Evolutionary conservation across 208 protist species (phyloP), one percentile per base, ranked within the genome.

Genomic region (Leishmania tarentolae): DNA sequence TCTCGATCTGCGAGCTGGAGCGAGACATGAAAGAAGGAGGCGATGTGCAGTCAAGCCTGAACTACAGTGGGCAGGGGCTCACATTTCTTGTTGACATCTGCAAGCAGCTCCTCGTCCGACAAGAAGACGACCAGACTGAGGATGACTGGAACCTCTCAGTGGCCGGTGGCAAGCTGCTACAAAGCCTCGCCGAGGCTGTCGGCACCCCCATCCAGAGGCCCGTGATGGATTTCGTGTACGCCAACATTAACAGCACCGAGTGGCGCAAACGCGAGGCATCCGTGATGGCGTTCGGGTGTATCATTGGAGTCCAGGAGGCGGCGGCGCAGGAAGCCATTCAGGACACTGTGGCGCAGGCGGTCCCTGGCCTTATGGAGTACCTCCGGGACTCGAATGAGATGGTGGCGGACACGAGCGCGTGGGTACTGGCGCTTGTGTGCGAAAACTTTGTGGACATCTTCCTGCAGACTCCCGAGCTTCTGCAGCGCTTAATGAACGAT

Each of bases 221-320:
- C 52, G 92, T 99, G 5, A 96, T 99, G 91, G 90, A 90, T 35
- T 99, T 99, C 82, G 91, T 99, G n/a, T 93, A 93, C 46, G 83
- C 85, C 52, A 98, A 99, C 81, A 97, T 99, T 78, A 89, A 91
- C 68, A 92, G 87, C 75, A 17, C 78, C 4, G 91, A 99, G 68
- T 99, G 99, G 99, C 93, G 90, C n/a, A 72, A 94, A n/a, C 90
- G 94, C 11, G 99, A 99, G 86, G 98, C 98, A 19, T 94, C 98
- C 9, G 91, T 96, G 31, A 93, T 99, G 76, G 98, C 98, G 11
- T 99, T 99, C 76, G 98, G 98, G 66, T 99, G 97, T 61, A 98
- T 99, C 61, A 91, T 99, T 35, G 97, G 98, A 75, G 98, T 98
- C 71, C 95, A 98, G n/a, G 82, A 91, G n/a, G 8, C 80, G 19